phyloP scores from a whole-genome alignment of 495 filamentous ascomycete species.

The Alectoria sarmentosa region DNA sequence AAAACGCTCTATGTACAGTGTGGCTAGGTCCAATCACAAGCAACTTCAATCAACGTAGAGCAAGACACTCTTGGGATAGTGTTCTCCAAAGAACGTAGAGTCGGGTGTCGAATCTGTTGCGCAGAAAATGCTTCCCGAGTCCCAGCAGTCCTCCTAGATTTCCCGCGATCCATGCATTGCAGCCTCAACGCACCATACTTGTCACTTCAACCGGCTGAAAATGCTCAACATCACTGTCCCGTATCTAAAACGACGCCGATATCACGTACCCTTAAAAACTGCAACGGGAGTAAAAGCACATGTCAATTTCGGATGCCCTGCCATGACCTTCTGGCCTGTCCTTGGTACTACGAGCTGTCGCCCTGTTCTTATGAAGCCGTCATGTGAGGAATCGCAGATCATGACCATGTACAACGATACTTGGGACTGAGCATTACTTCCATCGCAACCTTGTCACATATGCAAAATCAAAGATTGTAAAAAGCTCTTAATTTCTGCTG shows the following conservation, averaged over 20 bases:
- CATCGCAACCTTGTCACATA: neutral
- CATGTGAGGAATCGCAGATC: neutral
- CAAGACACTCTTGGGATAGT: neutral
- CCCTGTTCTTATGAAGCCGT: neutral
- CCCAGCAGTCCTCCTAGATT: neutral
- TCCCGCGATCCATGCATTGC: neutral
- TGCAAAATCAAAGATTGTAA: constrained; percentile 26
- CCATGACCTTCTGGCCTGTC: neutral
- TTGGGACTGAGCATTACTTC: neutral
- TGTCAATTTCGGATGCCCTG: neutral
- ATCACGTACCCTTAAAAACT: neutral
- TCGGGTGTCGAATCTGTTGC: neutral
- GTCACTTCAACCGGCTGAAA: neutral
- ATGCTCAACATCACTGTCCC: neutral
- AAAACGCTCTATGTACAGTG: neutral
- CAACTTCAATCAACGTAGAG: neutral
- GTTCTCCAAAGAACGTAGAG: neutral
- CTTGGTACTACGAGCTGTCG: neutral
- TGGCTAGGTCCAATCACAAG: neutral
- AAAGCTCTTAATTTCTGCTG: constrained; percentile 46
- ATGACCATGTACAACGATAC: neutral
- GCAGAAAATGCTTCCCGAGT: neutral
- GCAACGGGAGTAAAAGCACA: neutral
- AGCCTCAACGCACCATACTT: neutral
- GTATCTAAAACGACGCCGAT: neutral